phyloP scores from a whole-genome alignment of 192 early-diverging fungal species.

The Rhizoclosmatium globosum region DNA sequence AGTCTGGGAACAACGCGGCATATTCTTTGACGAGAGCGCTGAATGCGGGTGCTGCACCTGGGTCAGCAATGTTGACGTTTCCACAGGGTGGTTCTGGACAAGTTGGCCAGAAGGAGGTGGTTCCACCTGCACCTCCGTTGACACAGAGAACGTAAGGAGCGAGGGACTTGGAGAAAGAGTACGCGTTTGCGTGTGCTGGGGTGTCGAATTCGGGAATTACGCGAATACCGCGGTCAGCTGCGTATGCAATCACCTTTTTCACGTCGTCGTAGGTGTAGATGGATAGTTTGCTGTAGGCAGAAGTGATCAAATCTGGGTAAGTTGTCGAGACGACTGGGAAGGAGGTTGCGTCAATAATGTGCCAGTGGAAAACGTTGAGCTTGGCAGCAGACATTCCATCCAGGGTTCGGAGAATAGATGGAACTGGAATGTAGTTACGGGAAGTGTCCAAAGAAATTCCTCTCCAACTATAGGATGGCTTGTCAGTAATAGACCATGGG shows the following conservation, averaged over 20 bases:
- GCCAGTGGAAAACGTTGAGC: slow-evolving; percentile 49
- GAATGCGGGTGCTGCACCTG: slow-evolving; percentile 69
- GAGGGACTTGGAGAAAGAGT: background rate
- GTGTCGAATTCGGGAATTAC: slow-evolving; percentile 89
- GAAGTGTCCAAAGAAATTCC: slow-evolving; percentile 50
- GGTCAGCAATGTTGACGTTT: slow-evolving; percentile 70
- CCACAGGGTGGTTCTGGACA: slow-evolving; percentile 77
- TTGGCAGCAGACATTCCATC: slow-evolving; percentile 36
- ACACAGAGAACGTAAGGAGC: slow-evolving; percentile 38
- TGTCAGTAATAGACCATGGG: slow-evolving; percentile 5
- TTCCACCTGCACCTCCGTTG: slow-evolving; percentile 30
- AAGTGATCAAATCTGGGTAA: slow-evolving; percentile 5
- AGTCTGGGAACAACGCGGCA: slow-evolving; percentile 72
- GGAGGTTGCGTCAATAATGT: slow-evolving; percentile 45
- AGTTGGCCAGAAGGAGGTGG: slow-evolving; percentile 38
- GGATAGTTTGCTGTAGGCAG: slow-evolving; percentile 47
- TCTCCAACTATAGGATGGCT: slow-evolving; percentile 34
- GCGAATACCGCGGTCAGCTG: slow-evolving; percentile 75
- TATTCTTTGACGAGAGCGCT: slow-evolving; percentile 73
- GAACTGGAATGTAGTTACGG: slow-evolving; percentile 47
- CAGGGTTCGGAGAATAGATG: slow-evolving; percentile 31
- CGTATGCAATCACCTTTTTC: slow-evolving; percentile 73
- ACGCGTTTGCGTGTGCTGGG: slow-evolving; percentile 20
- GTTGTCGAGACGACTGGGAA: slow-evolving; percentile 28
- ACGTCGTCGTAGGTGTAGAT: slow-evolving; percentile 69